A percentile compares a stretch with the other conserved stretches of the same genome.
phyloP scores from a whole-genome alignment of 768 basidiomycete genomes.

The Suillus sp. region DNA sequence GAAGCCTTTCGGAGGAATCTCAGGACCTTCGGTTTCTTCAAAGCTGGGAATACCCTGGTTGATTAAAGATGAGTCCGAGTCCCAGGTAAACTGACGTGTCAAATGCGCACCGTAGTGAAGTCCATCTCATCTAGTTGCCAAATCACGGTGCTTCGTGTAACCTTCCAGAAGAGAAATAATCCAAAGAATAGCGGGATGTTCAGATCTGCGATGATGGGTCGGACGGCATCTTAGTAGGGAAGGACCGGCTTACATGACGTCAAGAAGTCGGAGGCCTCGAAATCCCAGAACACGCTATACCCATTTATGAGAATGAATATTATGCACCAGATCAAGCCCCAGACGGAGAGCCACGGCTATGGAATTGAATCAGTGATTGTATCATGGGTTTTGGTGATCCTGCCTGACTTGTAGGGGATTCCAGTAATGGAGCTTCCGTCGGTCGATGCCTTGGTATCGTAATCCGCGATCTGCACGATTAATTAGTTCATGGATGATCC shows the following conservation, averaged over 20 bases:
- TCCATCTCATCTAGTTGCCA: conserved; percentile 72
- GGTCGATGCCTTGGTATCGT: conserved; percentile 66
- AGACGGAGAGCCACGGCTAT: conserved; percentile 62
- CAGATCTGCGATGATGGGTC: conserved; percentile 31
- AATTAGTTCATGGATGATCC: neutral
- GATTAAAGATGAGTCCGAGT: neutral
- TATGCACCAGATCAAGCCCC: conserved; percentile 64
- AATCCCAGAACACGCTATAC: conserved; percentile 62
- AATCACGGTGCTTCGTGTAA: conserved; percentile 21
- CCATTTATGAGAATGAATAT: conserved; percentile 63
- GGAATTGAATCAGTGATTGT: neutral
- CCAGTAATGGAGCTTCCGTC: conserved; percentile 60
- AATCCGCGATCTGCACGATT: conserved; percentile 58
- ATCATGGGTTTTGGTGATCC: conserved; percentile 30
- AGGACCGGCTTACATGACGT: conserved; percentile 41
- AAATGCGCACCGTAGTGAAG: conserved; percentile 56
- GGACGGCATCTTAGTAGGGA: conserved; percentile 9
- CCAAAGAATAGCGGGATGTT: conserved; percentile 24
- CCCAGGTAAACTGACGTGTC: neutral
- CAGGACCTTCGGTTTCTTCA: conserved; percentile 63
- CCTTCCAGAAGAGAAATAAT: conserved; percentile 28
- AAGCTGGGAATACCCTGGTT: conserved; percentile 60
- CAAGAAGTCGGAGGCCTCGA: conserved; percentile 53
- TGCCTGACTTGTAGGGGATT: conserved; percentile 46
- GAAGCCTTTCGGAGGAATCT: conserved; percentile 51